Evolutionary conservation across 225 moss, liverwort and hornwort species (phyloP).

Genomic region (Bryum argenteum): DNA sequence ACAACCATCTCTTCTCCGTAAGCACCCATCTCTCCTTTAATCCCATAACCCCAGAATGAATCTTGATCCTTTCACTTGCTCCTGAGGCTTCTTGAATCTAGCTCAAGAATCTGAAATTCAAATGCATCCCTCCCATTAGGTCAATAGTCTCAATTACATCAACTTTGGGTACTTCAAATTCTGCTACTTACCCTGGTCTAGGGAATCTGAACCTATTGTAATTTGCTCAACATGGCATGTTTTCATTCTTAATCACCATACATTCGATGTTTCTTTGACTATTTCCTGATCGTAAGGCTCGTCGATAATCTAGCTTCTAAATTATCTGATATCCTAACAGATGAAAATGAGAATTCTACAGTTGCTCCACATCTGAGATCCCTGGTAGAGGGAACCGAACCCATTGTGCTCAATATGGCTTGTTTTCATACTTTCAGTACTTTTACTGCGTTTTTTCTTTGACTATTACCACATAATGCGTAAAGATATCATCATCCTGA

Average conservation of each 20-base stretch:
- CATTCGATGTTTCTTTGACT: not conserved
- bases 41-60: no score
- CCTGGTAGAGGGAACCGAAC: not conserved
- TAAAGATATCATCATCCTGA: not conserved
- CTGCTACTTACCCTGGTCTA: no score
- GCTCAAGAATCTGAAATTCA: no score
- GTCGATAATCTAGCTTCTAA: not conserved
- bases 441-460: not conserved
- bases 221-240: not conserved
- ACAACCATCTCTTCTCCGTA: slow-evolving; percentile 56
- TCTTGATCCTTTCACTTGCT: no score
- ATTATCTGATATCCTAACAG: no score
- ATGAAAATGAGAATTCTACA: no score
- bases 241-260: not conserved
- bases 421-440: not conserved
- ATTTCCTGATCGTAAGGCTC: not conserved
- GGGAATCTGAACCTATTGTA: no score
- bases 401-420: not conserved
- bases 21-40: not conserved
- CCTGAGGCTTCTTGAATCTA: no score
- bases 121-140: no score
- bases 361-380: no score
- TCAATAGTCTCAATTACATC: no score
- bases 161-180: no score
- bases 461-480: not conserved